Evolutionary conservation across 139 green algal genomes (phyloP).

Genomic region (Eudorina sp.): DNA sequence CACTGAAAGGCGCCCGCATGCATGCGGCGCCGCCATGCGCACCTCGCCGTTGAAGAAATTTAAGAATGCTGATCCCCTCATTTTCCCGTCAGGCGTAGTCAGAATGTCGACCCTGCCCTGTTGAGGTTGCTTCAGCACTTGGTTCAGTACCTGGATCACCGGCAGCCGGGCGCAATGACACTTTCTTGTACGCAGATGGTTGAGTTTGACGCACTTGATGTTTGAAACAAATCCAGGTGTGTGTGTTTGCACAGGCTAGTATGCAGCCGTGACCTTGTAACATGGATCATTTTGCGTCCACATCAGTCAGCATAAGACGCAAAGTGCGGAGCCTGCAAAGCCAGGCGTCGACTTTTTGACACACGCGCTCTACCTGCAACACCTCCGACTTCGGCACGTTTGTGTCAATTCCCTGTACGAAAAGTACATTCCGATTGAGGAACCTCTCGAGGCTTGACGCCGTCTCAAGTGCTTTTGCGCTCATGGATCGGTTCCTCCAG

Average conservation of each 20-base stretch:
- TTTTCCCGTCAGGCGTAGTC: background rate
- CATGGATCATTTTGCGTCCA: no score
- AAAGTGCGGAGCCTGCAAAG: no score
- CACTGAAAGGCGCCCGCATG: no score
- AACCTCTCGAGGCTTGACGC: background rate
- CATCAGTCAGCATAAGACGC: background rate
- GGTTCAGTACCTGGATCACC: conserved; percentile 13
- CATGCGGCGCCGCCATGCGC: no score
- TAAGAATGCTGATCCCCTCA: conserved; percentile 14
- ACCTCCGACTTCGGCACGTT: conserved; percentile 15
- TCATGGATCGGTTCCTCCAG: background rate
- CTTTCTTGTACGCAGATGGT: no score
- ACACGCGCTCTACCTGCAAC: background rate
- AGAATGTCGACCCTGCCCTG: conserved; percentile 38
- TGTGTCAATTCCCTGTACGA: conserved; percentile 21
- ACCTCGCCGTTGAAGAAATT: conserved; percentile 38
- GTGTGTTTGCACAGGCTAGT: no score
- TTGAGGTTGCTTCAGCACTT: conserved; percentile 3
- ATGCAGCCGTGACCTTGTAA: no score
- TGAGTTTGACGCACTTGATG: no score
- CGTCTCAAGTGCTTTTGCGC: background rate
- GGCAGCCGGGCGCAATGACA: no score
- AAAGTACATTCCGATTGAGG: conserved; percentile 20
- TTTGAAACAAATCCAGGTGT: no score
- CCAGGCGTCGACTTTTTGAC: no score